These are phyloP conservation scores for Sarocladium oryzae DNA, from an alignment of 2,329 filamentous ascomycete genomes.

Conservation along the genomic window DNA sequence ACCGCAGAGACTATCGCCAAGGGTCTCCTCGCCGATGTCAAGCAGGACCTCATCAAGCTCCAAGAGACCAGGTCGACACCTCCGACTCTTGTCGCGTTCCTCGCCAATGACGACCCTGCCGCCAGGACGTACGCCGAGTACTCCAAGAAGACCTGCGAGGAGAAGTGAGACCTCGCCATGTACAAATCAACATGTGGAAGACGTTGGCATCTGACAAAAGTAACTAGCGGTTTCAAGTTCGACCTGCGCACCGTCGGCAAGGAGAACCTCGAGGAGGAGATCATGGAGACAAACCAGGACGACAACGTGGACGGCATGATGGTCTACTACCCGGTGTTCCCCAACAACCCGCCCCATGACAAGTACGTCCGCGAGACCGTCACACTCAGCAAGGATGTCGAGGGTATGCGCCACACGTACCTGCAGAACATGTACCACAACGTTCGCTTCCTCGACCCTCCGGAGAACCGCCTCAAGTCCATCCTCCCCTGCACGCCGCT, in stretches of 20 bases:
- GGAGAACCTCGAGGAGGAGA: constrained; percentile 82
- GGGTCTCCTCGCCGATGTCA: constrained; percentile 69
- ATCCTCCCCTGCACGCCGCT: constrained; percentile 94
- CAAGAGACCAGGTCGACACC: constrained; percentile 46
- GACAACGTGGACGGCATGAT: constrained; percentile 78
- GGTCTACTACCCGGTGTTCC: constrained; percentile 97
- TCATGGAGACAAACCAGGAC: constrained; percentile 80
- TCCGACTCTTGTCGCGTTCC: constrained; percentile 81
- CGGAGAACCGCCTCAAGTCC: constrained; percentile 73
- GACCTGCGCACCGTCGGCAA: constrained; percentile 77
- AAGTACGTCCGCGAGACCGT: constrained; percentile 95
- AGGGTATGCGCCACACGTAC: constrained; percentile 88
- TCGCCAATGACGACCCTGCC: constrained; percentile 86
- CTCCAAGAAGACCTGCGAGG: constrained; percentile 92
- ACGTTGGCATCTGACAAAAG: constrained; percentile 11
- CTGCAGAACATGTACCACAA: constrained; percentile 99
- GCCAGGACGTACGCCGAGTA: constrained; percentile 93
- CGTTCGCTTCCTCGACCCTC: constrained; percentile 82
- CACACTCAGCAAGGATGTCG: constrained; percentile 84
- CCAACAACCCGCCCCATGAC: constrained; percentile 72
- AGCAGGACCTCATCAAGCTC: constrained; percentile 65
- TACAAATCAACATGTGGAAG: not conserved
- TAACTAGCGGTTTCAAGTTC: constrained; percentile 75
- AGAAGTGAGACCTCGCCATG: constrained; percentile 66
- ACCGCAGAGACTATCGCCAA: constrained; percentile 84